Percentiles rank a stretch among this genome's conserved stretches.
phyloP scores from a whole-genome alignment of 352 stramenopile species.

The Plasmopara muralis region DNA sequence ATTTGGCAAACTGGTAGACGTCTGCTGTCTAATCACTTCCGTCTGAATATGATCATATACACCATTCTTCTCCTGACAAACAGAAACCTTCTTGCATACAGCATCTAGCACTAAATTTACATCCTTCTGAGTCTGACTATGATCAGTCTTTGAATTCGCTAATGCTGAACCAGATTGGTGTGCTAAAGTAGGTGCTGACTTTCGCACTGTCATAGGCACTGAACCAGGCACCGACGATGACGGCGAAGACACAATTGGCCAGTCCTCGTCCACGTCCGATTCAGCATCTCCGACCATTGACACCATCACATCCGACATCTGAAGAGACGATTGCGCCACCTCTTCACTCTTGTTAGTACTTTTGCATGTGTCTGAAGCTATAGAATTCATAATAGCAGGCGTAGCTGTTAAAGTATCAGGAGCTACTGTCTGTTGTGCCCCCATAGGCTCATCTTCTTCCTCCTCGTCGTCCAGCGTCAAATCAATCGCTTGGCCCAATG shows the following conservation, averaged over 20 bases:
- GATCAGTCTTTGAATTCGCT: neutral
- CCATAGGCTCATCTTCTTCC: constrained; percentile 41
- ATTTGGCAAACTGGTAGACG: neutral
- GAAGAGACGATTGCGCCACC: neutral
- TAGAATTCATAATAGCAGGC: constrained; percentile 1
- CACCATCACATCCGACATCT: constrained; percentile 5
- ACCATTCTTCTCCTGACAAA: constrained; percentile 3
- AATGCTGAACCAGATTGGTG: neutral
- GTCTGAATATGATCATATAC: constrained; percentile 1
- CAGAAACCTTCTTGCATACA: constrained; percentile 5
- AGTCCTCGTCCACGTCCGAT: constrained; percentile 64
- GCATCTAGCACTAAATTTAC: constrained; percentile 7
- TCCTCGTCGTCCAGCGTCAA: constrained; percentile 53
- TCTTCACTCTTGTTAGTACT: constrained; percentile 1
- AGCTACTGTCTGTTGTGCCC: neutral
- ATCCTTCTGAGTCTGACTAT: constrained; percentile 9
- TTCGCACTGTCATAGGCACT: constrained; percentile 2
- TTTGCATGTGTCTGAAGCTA: constrained; percentile 5
- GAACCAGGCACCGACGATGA: neutral
- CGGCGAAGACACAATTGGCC: constrained; percentile 20
- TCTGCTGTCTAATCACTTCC: constrained; percentile 5
- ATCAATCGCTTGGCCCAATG: constrained; percentile 33
- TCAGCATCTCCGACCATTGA: constrained; percentile 25
- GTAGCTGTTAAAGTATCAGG: neutral
- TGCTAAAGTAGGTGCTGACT: neutral